Evolutionary conservation across 2,329 filamentous ascomycete species (phyloP).

Genomic region (Colletotrichum camelliae): DNA sequence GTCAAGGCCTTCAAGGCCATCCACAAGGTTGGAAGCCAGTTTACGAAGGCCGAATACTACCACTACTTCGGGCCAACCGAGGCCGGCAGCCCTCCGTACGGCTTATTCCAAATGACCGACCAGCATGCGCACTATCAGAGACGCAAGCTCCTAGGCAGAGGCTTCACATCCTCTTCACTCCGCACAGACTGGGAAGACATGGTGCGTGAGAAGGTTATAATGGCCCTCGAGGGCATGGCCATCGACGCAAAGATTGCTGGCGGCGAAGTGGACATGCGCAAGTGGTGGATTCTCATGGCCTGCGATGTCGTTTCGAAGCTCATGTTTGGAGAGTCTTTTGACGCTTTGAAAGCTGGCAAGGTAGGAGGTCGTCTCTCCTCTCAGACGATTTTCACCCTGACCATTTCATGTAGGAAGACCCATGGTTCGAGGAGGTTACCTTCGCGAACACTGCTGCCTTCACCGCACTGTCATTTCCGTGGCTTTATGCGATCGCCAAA

Average conservation of each 20-base stretch:
- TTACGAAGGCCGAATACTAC: not conserved
- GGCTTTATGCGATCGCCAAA: not conserved
- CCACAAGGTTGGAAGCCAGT: not conserved
- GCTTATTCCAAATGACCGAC: not conserved
- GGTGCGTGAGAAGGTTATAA: slow-evolving; percentile 39
- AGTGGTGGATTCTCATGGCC: slow-evolving; percentile 59
- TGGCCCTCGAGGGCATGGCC: slow-evolving; percentile 48
- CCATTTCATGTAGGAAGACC: not conserved
- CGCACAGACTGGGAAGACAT: slow-evolving; percentile 29
- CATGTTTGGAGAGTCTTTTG: slow-evolving; percentile 60
- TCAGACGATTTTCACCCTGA: not conserved
- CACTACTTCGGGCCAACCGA: not conserved
- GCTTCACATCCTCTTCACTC: slow-evolving; percentile 42
- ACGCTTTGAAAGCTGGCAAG: slow-evolving; percentile 54
- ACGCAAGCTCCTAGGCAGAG: slow-evolving; percentile 45
- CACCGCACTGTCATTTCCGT: not conserved
- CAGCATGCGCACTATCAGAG: not conserved
- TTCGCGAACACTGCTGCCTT: not conserved
- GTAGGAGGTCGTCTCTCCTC: slow-evolving; percentile 32
- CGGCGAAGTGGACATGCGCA: slow-evolving; percentile 50
- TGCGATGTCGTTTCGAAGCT: slow-evolving; percentile 60
- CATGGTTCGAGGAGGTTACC: not conserved
- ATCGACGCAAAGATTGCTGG: slow-evolving; percentile 41
- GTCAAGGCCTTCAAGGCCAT: not conserved
- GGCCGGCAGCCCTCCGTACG: not conserved